These are phyloP conservation scores for Rhododendron mucronatum DNA, from an alignment of 148 eudicot species.

Conservation along the genomic window DNA sequence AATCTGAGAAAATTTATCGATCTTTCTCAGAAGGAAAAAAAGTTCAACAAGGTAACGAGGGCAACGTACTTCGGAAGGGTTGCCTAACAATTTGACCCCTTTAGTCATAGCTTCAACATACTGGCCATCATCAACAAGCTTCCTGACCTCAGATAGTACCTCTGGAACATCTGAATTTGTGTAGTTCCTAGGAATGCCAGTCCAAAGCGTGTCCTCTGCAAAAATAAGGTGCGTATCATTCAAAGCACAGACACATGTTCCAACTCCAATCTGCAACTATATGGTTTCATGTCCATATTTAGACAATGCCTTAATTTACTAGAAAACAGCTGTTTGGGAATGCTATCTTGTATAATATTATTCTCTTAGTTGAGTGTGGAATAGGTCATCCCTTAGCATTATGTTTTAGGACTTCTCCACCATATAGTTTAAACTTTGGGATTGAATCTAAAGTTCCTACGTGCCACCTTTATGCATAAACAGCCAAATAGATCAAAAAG, in stretches of 20 bases:
- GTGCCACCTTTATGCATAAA: not conserved
- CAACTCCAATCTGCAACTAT: not conserved
- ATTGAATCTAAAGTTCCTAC: not conserved
- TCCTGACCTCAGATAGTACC: conserved; percentile 51
- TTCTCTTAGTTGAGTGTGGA: not conserved
- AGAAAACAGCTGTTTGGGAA: not conserved
- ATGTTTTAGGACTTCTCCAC: not conserved
- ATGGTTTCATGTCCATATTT: not conserved
- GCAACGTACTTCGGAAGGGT: conserved; percentile 53
- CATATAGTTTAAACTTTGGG: not conserved
- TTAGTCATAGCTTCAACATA: conserved; percentile 60
- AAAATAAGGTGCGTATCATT: not conserved
- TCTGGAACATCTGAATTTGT: conserved; percentile 49
- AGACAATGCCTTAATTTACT: not conserved
- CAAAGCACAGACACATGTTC: not conserved
- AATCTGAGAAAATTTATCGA: not conserved
- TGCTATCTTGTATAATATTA: not conserved
- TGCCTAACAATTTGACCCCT: conserved; percentile 48
- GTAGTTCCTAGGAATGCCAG: conserved; percentile 71
- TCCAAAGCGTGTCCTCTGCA: conserved; percentile 96
- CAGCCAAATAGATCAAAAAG: not conserved
- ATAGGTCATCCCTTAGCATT: not conserved
- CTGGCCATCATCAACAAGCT: conserved; percentile 66
- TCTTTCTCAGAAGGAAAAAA: not conserved
- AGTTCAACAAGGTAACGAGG: not conserved